Evolutionary conservation across 208 protist genomes (phyloP).

Genomic region (Trichomonas gallinae): DNA sequence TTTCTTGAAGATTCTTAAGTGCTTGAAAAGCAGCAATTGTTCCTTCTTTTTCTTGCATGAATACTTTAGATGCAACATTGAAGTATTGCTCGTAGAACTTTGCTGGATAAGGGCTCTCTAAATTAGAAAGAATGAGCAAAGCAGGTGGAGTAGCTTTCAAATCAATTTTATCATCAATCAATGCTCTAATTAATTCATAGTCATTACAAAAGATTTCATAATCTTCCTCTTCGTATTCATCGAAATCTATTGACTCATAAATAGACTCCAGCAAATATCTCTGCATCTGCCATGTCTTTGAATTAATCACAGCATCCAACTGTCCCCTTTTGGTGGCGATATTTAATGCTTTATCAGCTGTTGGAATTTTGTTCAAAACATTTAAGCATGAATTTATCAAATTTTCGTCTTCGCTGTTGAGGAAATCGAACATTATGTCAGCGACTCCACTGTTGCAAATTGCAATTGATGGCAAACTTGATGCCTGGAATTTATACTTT

Average conservation of each 20-base stretch:
- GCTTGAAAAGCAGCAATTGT: not conserved
- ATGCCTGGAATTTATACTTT: not conserved
- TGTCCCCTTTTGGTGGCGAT: not conserved
- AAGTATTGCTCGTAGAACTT: not conserved
- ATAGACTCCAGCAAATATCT: not conserved
- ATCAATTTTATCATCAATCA: not conserved
- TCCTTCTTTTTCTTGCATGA: not conserved
- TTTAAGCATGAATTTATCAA: not conserved
- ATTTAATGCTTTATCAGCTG: not conserved
- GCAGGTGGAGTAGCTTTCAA: not conserved
- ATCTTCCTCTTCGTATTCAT: not conserved
- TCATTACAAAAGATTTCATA: not conserved
- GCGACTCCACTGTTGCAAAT: not conserved
- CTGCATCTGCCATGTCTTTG: not conserved
- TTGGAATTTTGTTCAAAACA: not conserved
- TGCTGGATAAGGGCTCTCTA: not conserved
- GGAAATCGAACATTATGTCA: not conserved
- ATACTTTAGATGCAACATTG: not conserved
- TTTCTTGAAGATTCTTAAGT: not conserved
- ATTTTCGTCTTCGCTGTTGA: not conserved
- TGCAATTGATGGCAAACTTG: not conserved
- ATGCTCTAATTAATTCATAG: not conserved
- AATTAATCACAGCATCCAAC: not conserved
- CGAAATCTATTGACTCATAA: not conserved
- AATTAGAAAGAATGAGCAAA: not conserved